These are phyloP conservation scores for Setaria viridis DNA, from an alignment of 202 grass and related monocot species.

Conservation along the genomic window DNA sequence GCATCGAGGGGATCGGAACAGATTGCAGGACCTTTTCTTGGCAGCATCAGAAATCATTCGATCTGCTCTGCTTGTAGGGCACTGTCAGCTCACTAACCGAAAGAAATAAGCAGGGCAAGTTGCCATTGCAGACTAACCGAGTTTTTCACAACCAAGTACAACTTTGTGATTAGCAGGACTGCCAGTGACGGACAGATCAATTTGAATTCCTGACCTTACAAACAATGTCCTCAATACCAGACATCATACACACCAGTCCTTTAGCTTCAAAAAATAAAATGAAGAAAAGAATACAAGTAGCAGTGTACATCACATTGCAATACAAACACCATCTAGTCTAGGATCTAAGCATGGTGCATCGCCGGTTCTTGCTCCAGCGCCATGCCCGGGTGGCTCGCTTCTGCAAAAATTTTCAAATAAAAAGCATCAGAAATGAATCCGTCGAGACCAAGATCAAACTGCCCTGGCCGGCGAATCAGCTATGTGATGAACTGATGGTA, in stretches of 20 bases:
- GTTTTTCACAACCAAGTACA: slow-evolving; percentile 11
- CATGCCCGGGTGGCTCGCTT: slow-evolving; percentile 1
- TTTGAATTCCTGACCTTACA: slow-evolving; percentile 28
- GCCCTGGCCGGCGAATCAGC: no score
- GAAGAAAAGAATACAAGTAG: not conserved
- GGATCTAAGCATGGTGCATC: not conserved
- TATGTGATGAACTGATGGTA: no score
- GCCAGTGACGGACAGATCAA: slow-evolving; percentile 12
- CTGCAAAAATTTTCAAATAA: slow-evolving; percentile 9
- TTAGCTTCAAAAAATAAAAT: not conserved
- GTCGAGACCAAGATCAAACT: not conserved
- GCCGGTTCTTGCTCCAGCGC: slow-evolving; percentile 22
- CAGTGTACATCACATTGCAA: not conserved
- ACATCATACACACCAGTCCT: not conserved
- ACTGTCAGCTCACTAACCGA: not conserved
- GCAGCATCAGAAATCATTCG: not conserved
- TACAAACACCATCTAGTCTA: slow-evolving; percentile 11
- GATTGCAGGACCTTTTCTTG: not conserved
- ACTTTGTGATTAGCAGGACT: not conserved
- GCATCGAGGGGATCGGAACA: not conserved
- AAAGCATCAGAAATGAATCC: not conserved
- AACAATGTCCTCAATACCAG: slow-evolving; percentile 2
- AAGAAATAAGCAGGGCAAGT: not conserved
- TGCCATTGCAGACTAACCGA: not conserved
- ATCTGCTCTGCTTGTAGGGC: not conserved